phyloP scores from a whole-genome alignment of 768 basidiomycete genomes.

The Austroboletus festivus region DNA sequence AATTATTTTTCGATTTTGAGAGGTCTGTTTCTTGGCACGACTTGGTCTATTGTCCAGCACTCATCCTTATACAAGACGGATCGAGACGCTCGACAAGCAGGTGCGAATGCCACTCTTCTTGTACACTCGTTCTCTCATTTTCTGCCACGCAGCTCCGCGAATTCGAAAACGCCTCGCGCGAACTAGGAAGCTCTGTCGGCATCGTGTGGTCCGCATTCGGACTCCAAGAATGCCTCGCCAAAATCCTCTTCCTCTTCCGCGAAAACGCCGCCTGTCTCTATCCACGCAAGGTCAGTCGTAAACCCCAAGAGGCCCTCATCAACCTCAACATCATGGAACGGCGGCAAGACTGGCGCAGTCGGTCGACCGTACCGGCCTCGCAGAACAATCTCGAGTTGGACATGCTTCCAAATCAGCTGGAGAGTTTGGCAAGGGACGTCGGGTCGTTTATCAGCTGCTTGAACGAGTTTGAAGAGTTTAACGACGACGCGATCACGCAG shows the following conservation, averaged over 20 bases:
- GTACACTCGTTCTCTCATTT: not conserved
- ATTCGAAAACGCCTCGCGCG: constrained; percentile 52
- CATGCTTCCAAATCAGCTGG: constrained; percentile 44
- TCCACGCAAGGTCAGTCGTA: constrained; percentile 41
- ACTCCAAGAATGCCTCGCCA: constrained; percentile 47
- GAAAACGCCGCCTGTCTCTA: constrained; percentile 53
- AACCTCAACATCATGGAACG: constrained; percentile 31
- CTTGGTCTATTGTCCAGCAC: not conserved
- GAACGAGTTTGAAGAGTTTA: constrained; percentile 55
- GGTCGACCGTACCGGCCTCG: constrained; percentile 35
- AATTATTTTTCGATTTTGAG: constrained; percentile 43
- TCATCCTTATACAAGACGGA: constrained; percentile 29
- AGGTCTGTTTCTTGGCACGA: constrained; percentile 27
- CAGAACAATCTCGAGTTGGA: constrained; percentile 43
- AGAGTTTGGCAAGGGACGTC: constrained; percentile 44
- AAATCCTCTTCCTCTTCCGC: constrained; percentile 48
- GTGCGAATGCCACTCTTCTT: constrained; percentile 17
- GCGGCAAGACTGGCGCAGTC: constrained; percentile 30
- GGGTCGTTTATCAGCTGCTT: constrained; percentile 45
- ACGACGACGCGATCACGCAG: constrained; percentile 46
- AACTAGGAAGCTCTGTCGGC: constrained; percentile 53
- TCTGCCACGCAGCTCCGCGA: constrained; percentile 41
- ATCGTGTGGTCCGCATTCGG: constrained; percentile 50
- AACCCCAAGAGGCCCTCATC: constrained; percentile 34
- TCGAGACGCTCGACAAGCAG: constrained; percentile 49